Percentiles rank a stretch among this genome's conserved stretches.
Conservation (phyloP, 2,329 filamentous ascomycete species). For the Colletotrichum sp. region DNA sequence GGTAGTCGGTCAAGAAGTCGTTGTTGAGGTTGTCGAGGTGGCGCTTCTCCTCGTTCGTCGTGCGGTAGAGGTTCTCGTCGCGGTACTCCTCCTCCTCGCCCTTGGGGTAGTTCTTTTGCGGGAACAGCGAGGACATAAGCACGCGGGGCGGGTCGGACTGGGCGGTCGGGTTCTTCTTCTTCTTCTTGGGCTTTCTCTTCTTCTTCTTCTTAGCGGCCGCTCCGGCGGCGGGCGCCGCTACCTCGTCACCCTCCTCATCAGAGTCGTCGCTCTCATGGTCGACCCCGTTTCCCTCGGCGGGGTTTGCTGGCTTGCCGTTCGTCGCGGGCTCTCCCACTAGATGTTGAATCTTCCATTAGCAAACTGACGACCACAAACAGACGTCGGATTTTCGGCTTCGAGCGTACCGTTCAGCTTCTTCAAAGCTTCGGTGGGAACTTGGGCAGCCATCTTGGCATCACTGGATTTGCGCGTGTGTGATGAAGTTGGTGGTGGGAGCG, state of each 20-base stretch:
- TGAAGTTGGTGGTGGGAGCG: constrained; percentile 17
- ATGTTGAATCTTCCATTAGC: constrained; percentile 14
- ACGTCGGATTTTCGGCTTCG: not conserved
- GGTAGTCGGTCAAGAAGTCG: constrained; percentile 82
- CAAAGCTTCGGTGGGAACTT: constrained; percentile 47
- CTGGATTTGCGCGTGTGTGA: constrained; percentile 7
- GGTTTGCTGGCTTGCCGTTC: constrained; percentile 43
- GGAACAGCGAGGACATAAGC: constrained; percentile 75
- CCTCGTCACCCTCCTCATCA: constrained; percentile 56
- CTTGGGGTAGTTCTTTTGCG: constrained; percentile 73
- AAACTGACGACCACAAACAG: not conserved
- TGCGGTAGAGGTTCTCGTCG: constrained; percentile 79
- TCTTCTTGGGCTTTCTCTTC: constrained; percentile 78
- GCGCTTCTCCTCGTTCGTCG: constrained; percentile 84
- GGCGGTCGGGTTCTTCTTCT: constrained; percentile 65
- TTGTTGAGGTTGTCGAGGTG: constrained; percentile 68
- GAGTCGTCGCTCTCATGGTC: constrained; percentile 53
- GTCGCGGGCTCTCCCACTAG: constrained; percentile 44
- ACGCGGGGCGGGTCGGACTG: constrained; percentile 83
- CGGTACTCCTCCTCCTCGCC: constrained; percentile 81
- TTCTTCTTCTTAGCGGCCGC: constrained; percentile 74
- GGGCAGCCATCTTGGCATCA: constrained; percentile 44
- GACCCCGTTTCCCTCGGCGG: constrained; percentile 37
- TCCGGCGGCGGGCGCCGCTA: constrained; percentile 36
- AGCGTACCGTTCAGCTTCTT: constrained; percentile 46